These are phyloP conservation scores for Westerdykella aurantiaca DNA, from an alignment of 2,329 filamentous ascomycete species.

Conservation along the genomic window DNA sequence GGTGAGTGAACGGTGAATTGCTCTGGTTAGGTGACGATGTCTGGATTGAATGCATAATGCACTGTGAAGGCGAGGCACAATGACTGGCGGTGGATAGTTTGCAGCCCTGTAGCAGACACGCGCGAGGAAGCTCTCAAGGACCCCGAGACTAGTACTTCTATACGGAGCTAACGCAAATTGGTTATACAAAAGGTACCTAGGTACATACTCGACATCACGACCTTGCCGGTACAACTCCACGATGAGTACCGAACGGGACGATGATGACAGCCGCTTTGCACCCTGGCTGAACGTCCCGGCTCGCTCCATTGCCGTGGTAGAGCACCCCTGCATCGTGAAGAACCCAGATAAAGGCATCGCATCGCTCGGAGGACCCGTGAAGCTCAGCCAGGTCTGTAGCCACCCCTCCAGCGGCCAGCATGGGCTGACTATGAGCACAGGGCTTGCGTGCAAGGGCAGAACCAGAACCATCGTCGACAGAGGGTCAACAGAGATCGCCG, in stretches of 20 bases:
- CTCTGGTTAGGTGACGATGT: too few relatives aligned
- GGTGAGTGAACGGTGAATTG: too few relatives aligned
- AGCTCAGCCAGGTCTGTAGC: constrained; percentile 48
- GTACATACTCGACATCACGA: too few relatives aligned
- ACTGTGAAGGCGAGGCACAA: too few relatives aligned
- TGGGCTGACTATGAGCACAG: constrained; percentile 10
- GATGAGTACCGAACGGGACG: neutral
- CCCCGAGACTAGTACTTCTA: too few relatives aligned
- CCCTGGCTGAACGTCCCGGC: constrained; percentile 49
- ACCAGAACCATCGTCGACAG: constrained; percentile 3
- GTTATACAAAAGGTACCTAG: too few relatives aligned
- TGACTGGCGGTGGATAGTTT: too few relatives aligned
- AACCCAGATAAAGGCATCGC: constrained; percentile 59
- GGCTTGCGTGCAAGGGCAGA: constrained; percentile 25
- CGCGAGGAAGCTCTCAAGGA: too few relatives aligned
- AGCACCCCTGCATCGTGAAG: constrained; percentile 62
- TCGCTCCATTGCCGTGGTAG: constrained; percentile 54
- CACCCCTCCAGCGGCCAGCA: neutral
- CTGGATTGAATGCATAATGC: too few relatives aligned
- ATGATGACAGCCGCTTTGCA: constrained; percentile 10
- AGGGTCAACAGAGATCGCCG: constrained; percentile 40
- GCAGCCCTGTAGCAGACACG: too few relatives aligned
- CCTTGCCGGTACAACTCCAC: too few relatives aligned
- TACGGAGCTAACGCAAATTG: too few relatives aligned
- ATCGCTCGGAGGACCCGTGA: constrained; percentile 54